phyloP scores from a whole-genome alignment of 331 rosid species.

The Erythrophleum ivorense region DNA sequence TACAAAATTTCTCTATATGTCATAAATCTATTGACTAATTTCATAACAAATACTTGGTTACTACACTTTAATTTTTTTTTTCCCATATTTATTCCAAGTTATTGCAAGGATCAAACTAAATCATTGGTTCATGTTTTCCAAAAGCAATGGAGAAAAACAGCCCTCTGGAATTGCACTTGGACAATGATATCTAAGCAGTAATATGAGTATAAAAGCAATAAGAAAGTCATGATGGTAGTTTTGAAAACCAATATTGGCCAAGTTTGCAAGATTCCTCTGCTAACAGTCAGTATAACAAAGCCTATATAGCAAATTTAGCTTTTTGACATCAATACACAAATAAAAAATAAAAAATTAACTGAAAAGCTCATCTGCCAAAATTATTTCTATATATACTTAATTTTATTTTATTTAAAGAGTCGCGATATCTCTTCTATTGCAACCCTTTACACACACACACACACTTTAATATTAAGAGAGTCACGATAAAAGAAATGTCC shows the following conservation, averaged over 20 bases:
- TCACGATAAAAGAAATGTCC: too few species aligned
- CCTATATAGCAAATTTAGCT: constrained; percentile 1
- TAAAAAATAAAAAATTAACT: too few species aligned
- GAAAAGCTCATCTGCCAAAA: too few species aligned
- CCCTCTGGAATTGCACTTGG: background rate
- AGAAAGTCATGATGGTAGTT: background rate
- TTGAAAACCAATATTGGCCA: background rate
- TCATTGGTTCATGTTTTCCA: background rate
- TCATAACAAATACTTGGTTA: background rate
- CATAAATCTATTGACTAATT: background rate
- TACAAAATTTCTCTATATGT: background rate
- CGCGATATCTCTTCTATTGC: too few species aligned
- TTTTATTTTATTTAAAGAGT: too few species aligned
- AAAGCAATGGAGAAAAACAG: background rate
- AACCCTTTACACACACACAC: too few species aligned
- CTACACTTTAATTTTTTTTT: background rate
- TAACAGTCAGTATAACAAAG: constrained; percentile 9
- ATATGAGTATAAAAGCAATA: constrained; percentile 6
- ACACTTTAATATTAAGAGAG: too few species aligned
- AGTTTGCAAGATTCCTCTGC: constrained; percentile 17
- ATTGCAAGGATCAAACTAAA: background rate
- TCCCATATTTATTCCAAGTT: background rate
- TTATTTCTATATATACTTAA: too few species aligned
- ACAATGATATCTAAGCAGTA: background rate
- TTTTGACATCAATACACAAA: too few species aligned